phyloP scores from a whole-genome alignment of 805 yeast species.

The Schwanniomyces polymorphus region DNA sequence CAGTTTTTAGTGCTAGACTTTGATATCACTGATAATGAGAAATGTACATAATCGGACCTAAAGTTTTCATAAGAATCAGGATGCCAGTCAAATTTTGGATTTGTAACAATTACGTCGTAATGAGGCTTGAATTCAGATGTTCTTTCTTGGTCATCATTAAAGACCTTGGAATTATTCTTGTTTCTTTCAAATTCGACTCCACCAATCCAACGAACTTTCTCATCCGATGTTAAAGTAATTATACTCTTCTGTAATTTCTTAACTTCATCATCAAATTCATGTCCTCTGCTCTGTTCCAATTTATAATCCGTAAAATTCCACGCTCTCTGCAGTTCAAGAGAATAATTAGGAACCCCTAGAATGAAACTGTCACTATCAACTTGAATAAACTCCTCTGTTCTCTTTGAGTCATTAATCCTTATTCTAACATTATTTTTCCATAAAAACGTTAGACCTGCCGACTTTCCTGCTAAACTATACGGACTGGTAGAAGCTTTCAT shows the following conservation, averaged over 20 bases:
- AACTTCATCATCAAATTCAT: constrained; percentile 21
- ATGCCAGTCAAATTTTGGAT: constrained; percentile 58
- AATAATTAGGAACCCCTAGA: constrained; percentile 56
- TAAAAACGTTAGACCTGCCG: constrained; percentile 64
- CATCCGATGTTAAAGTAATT: constrained; percentile 57
- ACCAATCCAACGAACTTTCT: constrained; percentile 72
- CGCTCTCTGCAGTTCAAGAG: constrained; percentile 28
- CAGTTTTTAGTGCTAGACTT: constrained; percentile 28
- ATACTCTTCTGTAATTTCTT: constrained; percentile 38
- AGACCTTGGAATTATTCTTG: constrained; percentile 27
- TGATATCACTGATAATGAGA: constrained; percentile 40
- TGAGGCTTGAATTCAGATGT: constrained; percentile 56
- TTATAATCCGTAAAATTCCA: constrained; percentile 27
- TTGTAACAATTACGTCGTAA: constrained; percentile 58
- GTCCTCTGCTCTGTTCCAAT: constrained; percentile 14
- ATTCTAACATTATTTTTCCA: constrained; percentile 59
- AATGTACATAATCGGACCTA: constrained; percentile 78
- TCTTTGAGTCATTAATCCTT: constrained; percentile 49
- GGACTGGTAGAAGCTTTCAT: constrained; percentile 64
- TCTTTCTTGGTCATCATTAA: constrained; percentile 42
- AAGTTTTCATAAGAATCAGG: constrained; percentile 78
- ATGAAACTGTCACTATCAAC: constrained; percentile 58
- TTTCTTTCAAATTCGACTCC: constrained; percentile 77
- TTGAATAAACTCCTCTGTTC: constrained; percentile 50
- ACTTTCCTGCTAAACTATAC: constrained; percentile 53